Base-by-base conservation (phyloP, 1,139 yeast species). In the Debaryomycetaceae sp. region DNA sequence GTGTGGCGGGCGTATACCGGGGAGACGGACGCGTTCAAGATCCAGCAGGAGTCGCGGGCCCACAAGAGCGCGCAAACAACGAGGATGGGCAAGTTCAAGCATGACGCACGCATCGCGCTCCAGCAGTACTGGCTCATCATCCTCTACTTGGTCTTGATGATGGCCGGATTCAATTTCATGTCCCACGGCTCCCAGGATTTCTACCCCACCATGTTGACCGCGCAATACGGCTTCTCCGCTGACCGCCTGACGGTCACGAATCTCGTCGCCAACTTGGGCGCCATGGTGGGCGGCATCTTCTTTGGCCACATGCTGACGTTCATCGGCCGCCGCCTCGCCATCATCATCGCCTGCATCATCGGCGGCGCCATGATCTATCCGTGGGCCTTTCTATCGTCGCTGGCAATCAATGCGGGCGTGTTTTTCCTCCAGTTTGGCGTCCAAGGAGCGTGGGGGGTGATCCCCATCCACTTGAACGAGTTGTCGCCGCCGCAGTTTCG, bases 361-460 rank as follows among this genome's bases (percentile, higher is more conserved):
- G 51, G 55, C 15, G 58, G 58, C 5, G 56, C 56, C 6, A 51
- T 57, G 45, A 39, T 57, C 16, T 59, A 59, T 34, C 64, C 64
- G 10, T 43, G 90, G 87, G 87, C 82, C 0, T 80, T 73, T 43
- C 51, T 67, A 23, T 44, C 38, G 13, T 62, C 62, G 35, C 41
- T 52, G 22, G 82, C 75, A 22, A 69, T 79, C 38, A 77, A 80
- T 45, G 92, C 90, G 5, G 79, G 82, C 34, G 90, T 66, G 2
- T 82, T 81, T 54, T 80, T 78, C 58, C 55, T 82, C 43, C 94
- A 83, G 53, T 73, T 77, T 45, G 75, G 75, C 40, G 90, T 82
- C 28, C 93, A 81, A 54, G 94, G 94, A 39, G 80, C 85, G 13
- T 83, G 93, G 86, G 92, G 93, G 41, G 81, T 80, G 27, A 68